These are phyloP conservation scores for Lojkania enalia DNA, from an alignment of 2,329 filamentous ascomycete genomes.

Conservation along the genomic window DNA sequence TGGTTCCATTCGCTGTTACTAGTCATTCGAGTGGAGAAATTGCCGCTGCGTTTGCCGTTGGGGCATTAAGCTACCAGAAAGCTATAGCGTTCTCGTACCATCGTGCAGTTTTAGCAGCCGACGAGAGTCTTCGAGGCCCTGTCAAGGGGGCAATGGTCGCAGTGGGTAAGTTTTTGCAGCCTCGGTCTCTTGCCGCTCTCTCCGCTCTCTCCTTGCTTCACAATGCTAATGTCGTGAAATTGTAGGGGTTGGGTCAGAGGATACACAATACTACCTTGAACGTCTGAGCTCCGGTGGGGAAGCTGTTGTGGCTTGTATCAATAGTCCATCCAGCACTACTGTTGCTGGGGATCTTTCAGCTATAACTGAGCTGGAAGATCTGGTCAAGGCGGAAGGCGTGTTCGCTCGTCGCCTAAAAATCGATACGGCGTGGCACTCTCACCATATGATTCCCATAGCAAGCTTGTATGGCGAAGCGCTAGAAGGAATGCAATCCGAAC, in stretches of 20 bases:
- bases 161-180: no score
- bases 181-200: no score
- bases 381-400: conserved; percentile 39
- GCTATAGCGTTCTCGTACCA: conserved; percentile 15
- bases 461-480: conserved; percentile 4
- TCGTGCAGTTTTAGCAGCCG: conserved; percentile 6
- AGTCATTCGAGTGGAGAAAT: conserved; percentile 32
- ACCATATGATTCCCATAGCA: conserved; percentile 40
- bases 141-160: conserved; percentile 8
- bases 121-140: conserved; percentile 12
- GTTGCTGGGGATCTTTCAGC: conserved; percentile 48
- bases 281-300: neutral
- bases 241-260: conserved; percentile 14
- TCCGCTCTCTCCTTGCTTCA: no score
- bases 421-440: conserved; percentile 50
- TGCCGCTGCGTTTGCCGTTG: conserved; percentile 25
- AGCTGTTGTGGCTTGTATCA: conserved; percentile 28
- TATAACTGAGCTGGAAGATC: conserved; percentile 35
- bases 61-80: conserved; percentile 10
- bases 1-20: conserved; percentile 16
- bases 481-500: neutral
- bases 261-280: neutral
- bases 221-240: no score
- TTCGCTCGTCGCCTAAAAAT: conserved; percentile 48
- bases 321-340: conserved; percentile 47